Percentiles rank a stretch among this genome's conserved stretches.
Conservation (phyloP, 192 early-diverging fungal genomes). For the Gamsiella multidivaricata region DNA sequence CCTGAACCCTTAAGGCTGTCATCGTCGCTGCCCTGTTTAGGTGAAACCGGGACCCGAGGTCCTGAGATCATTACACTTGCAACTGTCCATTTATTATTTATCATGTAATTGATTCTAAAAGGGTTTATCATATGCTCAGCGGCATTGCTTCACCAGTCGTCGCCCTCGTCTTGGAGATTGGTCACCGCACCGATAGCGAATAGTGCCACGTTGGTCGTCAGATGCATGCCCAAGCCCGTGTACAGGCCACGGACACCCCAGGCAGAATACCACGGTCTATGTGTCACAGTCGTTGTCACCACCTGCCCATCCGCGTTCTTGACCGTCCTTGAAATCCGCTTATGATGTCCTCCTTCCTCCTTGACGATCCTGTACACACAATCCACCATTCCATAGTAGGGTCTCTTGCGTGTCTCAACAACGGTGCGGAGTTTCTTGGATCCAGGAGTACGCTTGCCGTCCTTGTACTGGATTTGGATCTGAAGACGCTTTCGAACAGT, state of each 20-base stretch:
- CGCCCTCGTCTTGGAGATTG: slow-evolving; percentile 65
- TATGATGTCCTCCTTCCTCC: slow-evolving; percentile 76
- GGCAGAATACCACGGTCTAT: slow-evolving; percentile 54
- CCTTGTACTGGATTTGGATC: slow-evolving; percentile 69
- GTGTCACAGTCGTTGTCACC: slow-evolving; percentile 12
- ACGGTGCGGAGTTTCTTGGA: slow-evolving; percentile 67
- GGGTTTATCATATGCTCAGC: too few relatives aligned
- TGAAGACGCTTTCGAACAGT: slow-evolving; percentile 88
- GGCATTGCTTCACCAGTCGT: slow-evolving; percentile 54
- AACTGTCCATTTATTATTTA: too few relatives aligned
- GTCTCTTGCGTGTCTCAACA: slow-evolving; percentile 73
- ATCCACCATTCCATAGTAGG: slow-evolving; percentile 81
- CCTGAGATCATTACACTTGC: too few relatives aligned
- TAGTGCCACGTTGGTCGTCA: slow-evolving; percentile 65
- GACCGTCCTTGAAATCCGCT: slow-evolving; percentile 31
- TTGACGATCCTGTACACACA: slow-evolving; percentile 76
- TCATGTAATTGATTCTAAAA: too few relatives aligned
- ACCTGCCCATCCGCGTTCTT: slow-evolving; percentile 11
- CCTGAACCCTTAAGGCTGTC: too few relatives aligned
- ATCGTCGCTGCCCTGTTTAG: too few relatives aligned
- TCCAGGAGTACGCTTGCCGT: slow-evolving; percentile 40
- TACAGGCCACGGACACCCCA: slow-evolving; percentile 81
- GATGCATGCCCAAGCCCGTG: slow-evolving; percentile 76
- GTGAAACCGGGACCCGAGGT: too few relatives aligned
- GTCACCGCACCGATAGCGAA: slow-evolving; percentile 74